phyloP scores from a whole-genome alignment of 192 early-diverging fungal species.

The Dissophora ornata region DNA sequence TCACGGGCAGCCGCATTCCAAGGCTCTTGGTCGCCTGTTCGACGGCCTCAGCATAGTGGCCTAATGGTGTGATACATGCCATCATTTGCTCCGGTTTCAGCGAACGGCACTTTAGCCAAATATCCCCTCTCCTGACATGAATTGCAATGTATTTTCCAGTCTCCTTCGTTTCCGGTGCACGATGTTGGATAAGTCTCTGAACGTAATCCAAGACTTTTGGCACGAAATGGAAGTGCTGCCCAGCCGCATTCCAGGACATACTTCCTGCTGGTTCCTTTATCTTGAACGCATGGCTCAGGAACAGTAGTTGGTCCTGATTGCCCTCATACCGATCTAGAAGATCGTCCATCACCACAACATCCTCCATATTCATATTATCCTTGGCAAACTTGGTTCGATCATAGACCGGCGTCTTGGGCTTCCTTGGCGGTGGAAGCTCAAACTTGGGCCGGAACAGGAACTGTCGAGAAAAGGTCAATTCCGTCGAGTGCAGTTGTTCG shows the following conservation, averaged over 20 bases:
- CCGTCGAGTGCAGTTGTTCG: constrained; percentile 29
- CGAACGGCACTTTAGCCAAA: constrained; percentile 42
- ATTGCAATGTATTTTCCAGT: constrained; percentile 37
- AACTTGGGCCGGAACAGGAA: constrained; percentile 35
- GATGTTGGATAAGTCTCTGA: constrained; percentile 5
- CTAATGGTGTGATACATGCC: constrained; percentile 32
- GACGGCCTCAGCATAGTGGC: constrained; percentile 36
- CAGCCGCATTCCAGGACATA: constrained; percentile 11
- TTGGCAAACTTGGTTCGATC: constrained; percentile 28
- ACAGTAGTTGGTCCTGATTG: constrained; percentile 10
- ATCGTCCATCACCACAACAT: constrained; percentile 32
- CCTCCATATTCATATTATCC: constrained; percentile 30
- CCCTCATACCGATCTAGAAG: constrained; percentile 20
- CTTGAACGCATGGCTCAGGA: constrained; percentile 42
- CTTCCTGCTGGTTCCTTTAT: constrained; percentile 28
- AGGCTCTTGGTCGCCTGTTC: constrained; percentile 10
- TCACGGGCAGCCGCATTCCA: constrained; percentile 24
- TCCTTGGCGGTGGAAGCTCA: constrained; percentile 36
- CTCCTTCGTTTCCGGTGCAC: constrained; percentile 27
- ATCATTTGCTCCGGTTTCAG: constrained; percentile 10
- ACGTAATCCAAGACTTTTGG: constrained; percentile 29
- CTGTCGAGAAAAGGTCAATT: constrained; percentile 24
- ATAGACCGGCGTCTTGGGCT: constrained; percentile 2
- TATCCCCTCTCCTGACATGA: constrained; percentile 45
- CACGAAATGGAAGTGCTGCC: constrained; percentile 18